Evolutionary conservation across 257 asterid genomes (phyloP).

Genomic region (Salvia splendens): DNA sequence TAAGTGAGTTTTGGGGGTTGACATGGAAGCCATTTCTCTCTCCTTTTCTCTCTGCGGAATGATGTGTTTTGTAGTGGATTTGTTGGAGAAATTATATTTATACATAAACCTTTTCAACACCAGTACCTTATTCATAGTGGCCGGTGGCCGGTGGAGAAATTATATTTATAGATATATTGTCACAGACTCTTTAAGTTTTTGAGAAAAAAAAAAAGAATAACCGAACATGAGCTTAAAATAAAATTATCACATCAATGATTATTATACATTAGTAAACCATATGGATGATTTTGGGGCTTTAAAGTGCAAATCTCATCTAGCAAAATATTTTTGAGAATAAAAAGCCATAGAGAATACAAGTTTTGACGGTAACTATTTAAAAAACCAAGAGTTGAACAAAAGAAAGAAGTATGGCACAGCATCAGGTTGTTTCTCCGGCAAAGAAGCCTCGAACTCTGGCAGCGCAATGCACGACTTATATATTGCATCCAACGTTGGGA

Average conservation of each 20-base stretch:
- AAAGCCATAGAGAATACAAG: too few relatives aligned
- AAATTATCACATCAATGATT: too few relatives aligned
- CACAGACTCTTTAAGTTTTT: too few relatives aligned
- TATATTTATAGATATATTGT: too few relatives aligned
- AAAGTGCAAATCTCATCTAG: too few relatives aligned
- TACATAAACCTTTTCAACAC: not conserved
- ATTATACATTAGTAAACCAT: too few relatives aligned
- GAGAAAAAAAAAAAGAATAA: not conserved
- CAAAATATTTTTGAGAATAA: too few relatives aligned
- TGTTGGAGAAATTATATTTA: not conserved
- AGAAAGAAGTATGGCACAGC: slow-evolving; percentile 34
- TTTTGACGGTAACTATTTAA: too few relatives aligned
- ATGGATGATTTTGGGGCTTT: too few relatives aligned
- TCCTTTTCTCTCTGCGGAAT: not conserved
- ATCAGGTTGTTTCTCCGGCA: slow-evolving; percentile 72
- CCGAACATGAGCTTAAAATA: too few relatives aligned
- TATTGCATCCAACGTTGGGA: slow-evolving; percentile 47
- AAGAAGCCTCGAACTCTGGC: slow-evolving; percentile 66
- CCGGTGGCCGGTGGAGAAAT: slow-evolving; percentile 34
- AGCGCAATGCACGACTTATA: slow-evolving; percentile 48
- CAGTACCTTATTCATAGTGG: not conserved
- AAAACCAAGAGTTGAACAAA: too few relatives aligned
- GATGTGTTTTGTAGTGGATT: not conserved
- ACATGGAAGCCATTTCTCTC: slow-evolving; percentile 39
- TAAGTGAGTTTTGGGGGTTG: slow-evolving; percentile 30